A percentile compares a stretch with the other conserved stretches of the same genome.
Evolutionary conservation across 257 asterid genomes (phyloP).

Genomic region (Osmanthus fragrans): DNA sequence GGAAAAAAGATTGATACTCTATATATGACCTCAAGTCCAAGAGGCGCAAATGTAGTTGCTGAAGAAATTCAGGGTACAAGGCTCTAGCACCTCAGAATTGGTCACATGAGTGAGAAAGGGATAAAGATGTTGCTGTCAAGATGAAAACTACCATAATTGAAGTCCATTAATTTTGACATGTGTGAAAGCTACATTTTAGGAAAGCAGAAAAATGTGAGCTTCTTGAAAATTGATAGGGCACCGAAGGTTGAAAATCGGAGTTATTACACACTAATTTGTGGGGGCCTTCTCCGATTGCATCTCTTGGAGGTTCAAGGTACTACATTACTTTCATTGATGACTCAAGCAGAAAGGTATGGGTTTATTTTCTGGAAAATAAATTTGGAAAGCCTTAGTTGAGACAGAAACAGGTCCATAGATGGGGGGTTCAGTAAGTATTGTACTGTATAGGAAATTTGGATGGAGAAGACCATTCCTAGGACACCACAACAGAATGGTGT

Average conservation of each 20-base stretch:
- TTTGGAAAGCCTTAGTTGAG: neutral
- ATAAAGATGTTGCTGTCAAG: neutral
- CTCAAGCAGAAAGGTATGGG: neutral
- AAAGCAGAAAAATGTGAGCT: neutral
- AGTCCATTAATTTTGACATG: neutral
- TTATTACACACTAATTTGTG: neutral
- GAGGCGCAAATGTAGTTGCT: neutral
- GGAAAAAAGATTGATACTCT: neutral
- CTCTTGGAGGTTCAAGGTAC: neutral
- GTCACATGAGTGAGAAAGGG: neutral
- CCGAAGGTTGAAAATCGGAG: neutral
- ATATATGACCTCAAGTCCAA: neutral
- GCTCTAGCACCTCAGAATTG: neutral
- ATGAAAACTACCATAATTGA: neutral
- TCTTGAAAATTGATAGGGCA: neutral
- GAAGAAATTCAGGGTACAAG: too few species aligned
- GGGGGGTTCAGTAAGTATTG: neutral
- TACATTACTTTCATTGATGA: neutral
- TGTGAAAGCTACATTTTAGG: neutral
- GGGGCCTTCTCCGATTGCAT: neutral
- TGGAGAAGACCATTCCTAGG: neutral
- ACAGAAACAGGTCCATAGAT: neutral
- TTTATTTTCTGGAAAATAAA: neutral
- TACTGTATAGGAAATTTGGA: neutral
- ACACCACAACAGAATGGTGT: neutral